A percentile compares a stretch with the other conserved stretches of the same genome.
Conservation (phyloP, 345 rosid genomes). For the Brassica juncea region DNA sequence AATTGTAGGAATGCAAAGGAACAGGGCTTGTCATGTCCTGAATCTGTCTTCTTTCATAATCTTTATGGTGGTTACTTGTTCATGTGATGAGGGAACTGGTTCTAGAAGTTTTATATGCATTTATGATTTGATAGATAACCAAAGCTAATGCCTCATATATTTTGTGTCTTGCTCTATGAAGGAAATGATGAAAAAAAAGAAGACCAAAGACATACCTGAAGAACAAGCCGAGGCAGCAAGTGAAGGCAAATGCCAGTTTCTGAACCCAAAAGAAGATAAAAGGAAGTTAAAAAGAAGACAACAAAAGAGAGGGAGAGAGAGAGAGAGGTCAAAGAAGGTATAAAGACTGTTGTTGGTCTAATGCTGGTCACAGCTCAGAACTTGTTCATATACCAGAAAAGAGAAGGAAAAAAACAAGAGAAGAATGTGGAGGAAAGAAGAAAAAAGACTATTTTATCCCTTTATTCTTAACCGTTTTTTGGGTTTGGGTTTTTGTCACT, state of each 20-base stretch:
- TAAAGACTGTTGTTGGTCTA: constrained; percentile 37
- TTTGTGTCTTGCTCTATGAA: neutral
- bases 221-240: constrained; percentile 32
- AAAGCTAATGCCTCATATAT: neutral
- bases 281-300: neutral
- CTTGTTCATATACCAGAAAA: constrained; percentile 40
- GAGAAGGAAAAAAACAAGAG: constrained; percentile 31
- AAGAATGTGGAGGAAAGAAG: constrained; percentile 23
- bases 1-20: constrained; percentile 34
- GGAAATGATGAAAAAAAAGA: neutral
- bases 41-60: constrained; percentile 20
- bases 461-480: constrained; percentile 36
- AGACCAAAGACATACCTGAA: constrained; percentile 31
- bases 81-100: constrained; percentile 16
- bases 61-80: constrained; percentile 24
- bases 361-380: constrained; percentile 40
- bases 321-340: constrained; percentile 26
- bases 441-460: constrained; percentile 23
- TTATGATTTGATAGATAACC: constrained; percentile 1
- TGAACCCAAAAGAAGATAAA: constrained; percentile 13
- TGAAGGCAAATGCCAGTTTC: constrained; percentile 26
- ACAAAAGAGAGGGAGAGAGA: neutral
- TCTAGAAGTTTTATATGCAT: neutral
- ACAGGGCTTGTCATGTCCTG: constrained; percentile 21
- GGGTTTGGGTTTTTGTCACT: constrained; percentile 36